Percentiles rank a stretch among this genome's conserved stretches.
These are phyloP conservation scores for Candida saitoana DNA, from an alignment of 805 yeast species.

Conservation along the genomic window DNA sequence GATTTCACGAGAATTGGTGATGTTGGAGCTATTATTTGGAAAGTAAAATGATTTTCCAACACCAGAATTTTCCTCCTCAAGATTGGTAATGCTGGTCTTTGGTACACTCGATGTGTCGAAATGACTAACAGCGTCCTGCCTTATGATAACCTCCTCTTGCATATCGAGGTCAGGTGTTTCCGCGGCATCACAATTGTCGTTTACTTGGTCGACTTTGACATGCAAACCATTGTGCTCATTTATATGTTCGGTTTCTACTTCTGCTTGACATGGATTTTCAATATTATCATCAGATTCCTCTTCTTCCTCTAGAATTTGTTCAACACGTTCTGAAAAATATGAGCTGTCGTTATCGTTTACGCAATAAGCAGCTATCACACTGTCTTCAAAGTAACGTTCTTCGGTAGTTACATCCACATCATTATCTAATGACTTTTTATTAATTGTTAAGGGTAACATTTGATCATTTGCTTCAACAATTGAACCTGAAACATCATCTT, in stretches of 20 bases:
- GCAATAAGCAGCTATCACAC: constrained; percentile 3
- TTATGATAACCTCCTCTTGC: not conserved
- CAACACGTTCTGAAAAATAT: not conserved
- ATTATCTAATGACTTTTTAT: constrained; percentile 7
- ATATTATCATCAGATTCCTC: constrained; percentile 6
- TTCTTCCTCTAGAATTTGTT: not conserved
- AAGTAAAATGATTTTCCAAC: constrained; percentile 34
- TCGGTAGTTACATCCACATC: not conserved
- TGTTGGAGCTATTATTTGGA: constrained; percentile 30
- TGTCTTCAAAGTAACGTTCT: constrained; percentile 4
- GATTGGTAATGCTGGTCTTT: not conserved
- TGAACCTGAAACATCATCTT: not conserved
- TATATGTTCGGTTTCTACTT: not conserved
- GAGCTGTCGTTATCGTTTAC: not conserved
- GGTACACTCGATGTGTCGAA: not conserved
- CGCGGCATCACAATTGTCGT: too few relatives aligned
- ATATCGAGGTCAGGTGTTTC: not conserved
- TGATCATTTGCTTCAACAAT: not conserved
- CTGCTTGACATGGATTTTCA: constrained; percentile 7
- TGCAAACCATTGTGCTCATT: not conserved
- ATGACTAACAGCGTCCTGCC: not conserved
- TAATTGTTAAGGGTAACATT: constrained; percentile 3
- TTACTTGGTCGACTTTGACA: too few relatives aligned
- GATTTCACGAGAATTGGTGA: constrained; percentile 27
- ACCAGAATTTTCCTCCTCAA: constrained; percentile 26